Percentiles rank a stretch among this genome's conserved stretches.
These are phyloP conservation scores for Penicillium corylophilum DNA, from an alignment of 2,329 filamentous ascomycete species.

Conservation along the genomic window DNA sequence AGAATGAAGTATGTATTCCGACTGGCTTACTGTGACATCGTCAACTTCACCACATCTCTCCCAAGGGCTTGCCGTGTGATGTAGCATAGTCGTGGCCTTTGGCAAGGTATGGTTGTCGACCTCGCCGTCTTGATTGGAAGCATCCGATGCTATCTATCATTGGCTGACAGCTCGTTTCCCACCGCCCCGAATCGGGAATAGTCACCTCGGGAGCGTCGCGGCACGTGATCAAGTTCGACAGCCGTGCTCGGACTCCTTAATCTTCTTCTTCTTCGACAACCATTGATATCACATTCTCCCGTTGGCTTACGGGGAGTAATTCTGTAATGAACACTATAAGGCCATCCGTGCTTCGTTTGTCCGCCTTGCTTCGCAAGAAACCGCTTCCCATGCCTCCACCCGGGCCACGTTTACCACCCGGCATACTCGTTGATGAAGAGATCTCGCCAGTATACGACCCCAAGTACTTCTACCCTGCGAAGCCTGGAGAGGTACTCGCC, in stretches of 20 bases:
- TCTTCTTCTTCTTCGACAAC: slow-evolving; percentile 16
- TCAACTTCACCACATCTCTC: too few species aligned
- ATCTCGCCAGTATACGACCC: slow-evolving; percentile 36
- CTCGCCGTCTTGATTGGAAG: too few species aligned
- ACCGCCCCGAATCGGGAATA: too few species aligned
- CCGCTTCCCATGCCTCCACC: slow-evolving; percentile 26
- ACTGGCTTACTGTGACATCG: too few species aligned
- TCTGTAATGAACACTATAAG: slow-evolving; percentile 25
- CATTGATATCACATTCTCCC: slow-evolving; percentile 16
- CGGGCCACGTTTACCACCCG: slow-evolving; percentile 21
- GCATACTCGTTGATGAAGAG: slow-evolving; percentile 42
- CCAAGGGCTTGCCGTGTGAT: too few species aligned
- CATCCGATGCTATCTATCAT: too few species aligned
- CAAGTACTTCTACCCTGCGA: slow-evolving; percentile 41
- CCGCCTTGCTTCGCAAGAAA: slow-evolving; percentile 25
- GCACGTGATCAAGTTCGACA: neutral
- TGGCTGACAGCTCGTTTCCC: too few species aligned
- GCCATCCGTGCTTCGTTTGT: slow-evolving; percentile 17
- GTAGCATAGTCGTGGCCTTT: too few species aligned
- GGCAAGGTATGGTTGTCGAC: too few species aligned
- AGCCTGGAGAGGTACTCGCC: slow-evolving; percentile 39
- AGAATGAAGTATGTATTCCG: too few species aligned
- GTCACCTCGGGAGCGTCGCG: too few species aligned
- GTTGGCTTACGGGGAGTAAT: slow-evolving; percentile 11
- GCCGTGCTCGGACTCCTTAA: neutral